Evolutionary conservation across 2,329 filamentous ascomycete species (phyloP).

Genomic region (Westerdykella aurantiaca): DNA sequence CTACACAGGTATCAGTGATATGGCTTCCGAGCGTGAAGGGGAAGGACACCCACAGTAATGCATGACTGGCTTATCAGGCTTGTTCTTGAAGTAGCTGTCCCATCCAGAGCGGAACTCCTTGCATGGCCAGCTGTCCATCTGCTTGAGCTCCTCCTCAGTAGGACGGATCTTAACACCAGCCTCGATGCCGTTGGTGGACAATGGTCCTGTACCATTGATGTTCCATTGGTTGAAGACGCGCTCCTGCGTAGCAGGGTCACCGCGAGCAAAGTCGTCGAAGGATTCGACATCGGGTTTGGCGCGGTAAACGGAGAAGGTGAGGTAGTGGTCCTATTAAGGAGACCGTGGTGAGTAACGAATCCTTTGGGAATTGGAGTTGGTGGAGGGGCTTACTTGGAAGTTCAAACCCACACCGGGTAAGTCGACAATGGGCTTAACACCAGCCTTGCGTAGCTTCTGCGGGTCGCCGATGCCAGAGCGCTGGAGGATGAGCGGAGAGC

Average conservation of each 20-base stretch:
- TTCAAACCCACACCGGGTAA: constrained; percentile 69
- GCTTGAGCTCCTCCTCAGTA: constrained; percentile 58
- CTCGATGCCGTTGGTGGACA: constrained; percentile 74
- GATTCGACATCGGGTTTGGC: constrained; percentile 71
- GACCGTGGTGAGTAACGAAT: constrained; percentile 2
- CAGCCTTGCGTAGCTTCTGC: constrained; percentile 62
- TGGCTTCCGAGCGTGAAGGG: too few relatives aligned
- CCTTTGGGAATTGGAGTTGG: background rate
- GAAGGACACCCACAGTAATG: constrained; percentile 53
- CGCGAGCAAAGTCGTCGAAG: constrained; percentile 74
- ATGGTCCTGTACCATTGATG: constrained; percentile 68
- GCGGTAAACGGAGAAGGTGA: constrained; percentile 64
- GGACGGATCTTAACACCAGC: constrained; percentile 74
- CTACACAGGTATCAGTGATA: constrained; percentile 17
- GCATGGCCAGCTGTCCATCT: constrained; percentile 68
- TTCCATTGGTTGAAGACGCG: constrained; percentile 73
- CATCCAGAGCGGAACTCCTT: constrained; percentile 69
- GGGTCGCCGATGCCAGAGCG: constrained; percentile 69
- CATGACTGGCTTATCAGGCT: constrained; percentile 83
- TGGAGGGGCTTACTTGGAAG: constrained; percentile 50
- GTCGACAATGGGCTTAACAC: constrained; percentile 64
- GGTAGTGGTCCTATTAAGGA: constrained; percentile 12
- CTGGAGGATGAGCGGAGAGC: constrained; percentile 69
- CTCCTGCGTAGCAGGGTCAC: constrained; percentile 67
- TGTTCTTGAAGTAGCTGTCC: constrained; percentile 78